These are phyloP conservation scores for Trichothecium sympodiale DNA, from an alignment of 2,329 filamentous ascomycete genomes.

Conservation along the genomic window DNA sequence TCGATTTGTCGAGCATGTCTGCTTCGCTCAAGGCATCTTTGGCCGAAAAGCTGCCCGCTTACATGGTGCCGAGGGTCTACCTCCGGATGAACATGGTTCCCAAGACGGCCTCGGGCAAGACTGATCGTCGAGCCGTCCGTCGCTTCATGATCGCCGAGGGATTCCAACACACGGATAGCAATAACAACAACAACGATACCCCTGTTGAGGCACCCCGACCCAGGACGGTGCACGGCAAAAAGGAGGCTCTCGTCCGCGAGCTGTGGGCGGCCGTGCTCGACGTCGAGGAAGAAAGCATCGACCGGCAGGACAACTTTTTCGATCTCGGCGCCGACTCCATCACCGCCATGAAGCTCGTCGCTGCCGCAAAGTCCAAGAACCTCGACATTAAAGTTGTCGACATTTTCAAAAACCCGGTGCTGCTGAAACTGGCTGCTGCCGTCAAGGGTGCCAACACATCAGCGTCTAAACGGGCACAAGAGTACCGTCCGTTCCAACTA, in stretches of 20 bases:
- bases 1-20: slow-evolving; percentile 28
- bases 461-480: not conserved
- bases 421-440: slow-evolving; percentile 5
- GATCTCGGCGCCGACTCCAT: slow-evolving; percentile 8
- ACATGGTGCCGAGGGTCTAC: slow-evolving; percentile 37
- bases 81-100: slow-evolving; percentile 34
- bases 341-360: slow-evolving; percentile 7
- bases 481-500: slow-evolving; percentile 3
- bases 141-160: too few relatives aligned
- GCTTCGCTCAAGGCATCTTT: slow-evolving; percentile 19
- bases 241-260: slow-evolving; percentile 4
- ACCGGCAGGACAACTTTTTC: slow-evolving; percentile 10
- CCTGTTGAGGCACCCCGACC: too few relatives aligned
- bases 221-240: slow-evolving; percentile 2
- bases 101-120: slow-evolving; percentile 35
- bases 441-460: not conserved
- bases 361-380: slow-evolving; percentile 3
- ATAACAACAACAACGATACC: too few relatives aligned
- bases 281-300: slow-evolving; percentile 5
- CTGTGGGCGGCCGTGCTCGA: slow-evolving; percentile 7
- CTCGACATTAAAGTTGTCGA: slow-evolving; percentile 5
- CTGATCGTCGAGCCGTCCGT: slow-evolving; percentile 17
- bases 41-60: slow-evolving; percentile 24
- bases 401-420: slow-evolving; percentile 6
- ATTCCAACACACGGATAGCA: too few relatives aligned